phyloP scores from a whole-genome alignment of 2,329 filamentous ascomycete genomes.

The Fusarium veterinarium region DNA sequence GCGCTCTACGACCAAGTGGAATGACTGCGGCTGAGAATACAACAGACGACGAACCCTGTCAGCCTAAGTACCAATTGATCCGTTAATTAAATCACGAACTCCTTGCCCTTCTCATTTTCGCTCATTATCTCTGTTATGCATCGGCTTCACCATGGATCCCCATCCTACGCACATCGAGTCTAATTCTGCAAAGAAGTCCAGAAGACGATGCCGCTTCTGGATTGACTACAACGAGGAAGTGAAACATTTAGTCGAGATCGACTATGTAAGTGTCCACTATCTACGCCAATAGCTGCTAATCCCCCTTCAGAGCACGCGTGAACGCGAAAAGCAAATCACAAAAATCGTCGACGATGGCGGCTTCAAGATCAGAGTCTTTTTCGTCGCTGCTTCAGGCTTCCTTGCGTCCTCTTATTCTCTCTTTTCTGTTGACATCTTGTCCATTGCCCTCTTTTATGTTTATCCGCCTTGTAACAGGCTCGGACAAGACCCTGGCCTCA shows the following conservation, averaged over 20 bases:
- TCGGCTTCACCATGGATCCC: neutral
- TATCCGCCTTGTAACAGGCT: neutral
- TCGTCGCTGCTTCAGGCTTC: constrained; percentile 29
- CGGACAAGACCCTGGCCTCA: neutral
- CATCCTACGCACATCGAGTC: neutral
- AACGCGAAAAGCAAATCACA: constrained; percentile 28
- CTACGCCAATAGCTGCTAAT: neutral
- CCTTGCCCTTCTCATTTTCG: neutral
- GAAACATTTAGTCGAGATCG: constrained; percentile 12
- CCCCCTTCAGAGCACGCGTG: constrained; percentile 7
- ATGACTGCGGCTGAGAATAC: constrained; percentile 6
- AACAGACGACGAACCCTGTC: neutral
- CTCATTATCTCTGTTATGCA: neutral
- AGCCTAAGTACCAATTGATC: neutral
- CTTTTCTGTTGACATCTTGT: constrained; percentile 15
- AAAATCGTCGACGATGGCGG: constrained; percentile 27
- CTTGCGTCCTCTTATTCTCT: constrained; percentile 21
- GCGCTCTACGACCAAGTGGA: neutral
- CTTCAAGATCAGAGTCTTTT: constrained; percentile 26
- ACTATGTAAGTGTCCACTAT: constrained; percentile 9
- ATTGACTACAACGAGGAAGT: constrained; percentile 14
- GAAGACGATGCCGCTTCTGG: constrained; percentile 8
- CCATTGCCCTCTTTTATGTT: constrained; percentile 20
- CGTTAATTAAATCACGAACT: neutral
- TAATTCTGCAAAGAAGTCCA: neutral